Evolutionary conservation across 129 eudicot genomes (phyloP), one percentile per base, ranked within the genome.

Genomic region (Cynara cardunculus): DNA sequence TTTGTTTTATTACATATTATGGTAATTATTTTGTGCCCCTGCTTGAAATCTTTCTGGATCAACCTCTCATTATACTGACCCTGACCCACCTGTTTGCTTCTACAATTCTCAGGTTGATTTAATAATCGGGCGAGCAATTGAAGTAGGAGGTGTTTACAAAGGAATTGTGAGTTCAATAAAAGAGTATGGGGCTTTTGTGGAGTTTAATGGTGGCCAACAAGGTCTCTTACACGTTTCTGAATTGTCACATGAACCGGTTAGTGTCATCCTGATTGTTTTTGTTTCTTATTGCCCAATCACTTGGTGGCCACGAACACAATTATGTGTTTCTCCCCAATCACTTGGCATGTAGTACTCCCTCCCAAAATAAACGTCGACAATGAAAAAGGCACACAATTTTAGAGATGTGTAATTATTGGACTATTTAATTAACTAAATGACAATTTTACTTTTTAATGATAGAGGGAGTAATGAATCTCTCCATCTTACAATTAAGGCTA

Each of bases 121-220:
- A 37, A 89, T 89, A 73, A 81, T 95, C 80, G 99, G 99, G n/a
- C 92, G 99, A 73, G 97, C 91, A 78, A 90, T 95, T 87, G 94
- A 87, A 83, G 85, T 90, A 71, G 99, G 99, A 81, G 97, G 97
- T 27, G 79, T 89, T 66, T 95, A 92, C 83, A 90, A 92, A 87
- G 99, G 97, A 67, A 80, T 87, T 41, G 86, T 95, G 62, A 78
- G 84, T 26, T 85, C 99, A 41, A 86, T 92, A 9, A 95, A 95
- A 84, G 99, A 95, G 73, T 95, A 90, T 73, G 99, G 99, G 22
- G 99, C 99, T 78, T 95, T 95, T 79, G 97, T 95, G 85, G 99
- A 95, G 91, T 90, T 95, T 69, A 95, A 89, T 88, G 99, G 99
- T 71, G 99, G 99, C 78, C 97, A 95, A 84, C 97, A 90, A 61